Base-by-base conservation (phyloP, 208 protist genomes). In the Crithidia fasciculata region DNA sequence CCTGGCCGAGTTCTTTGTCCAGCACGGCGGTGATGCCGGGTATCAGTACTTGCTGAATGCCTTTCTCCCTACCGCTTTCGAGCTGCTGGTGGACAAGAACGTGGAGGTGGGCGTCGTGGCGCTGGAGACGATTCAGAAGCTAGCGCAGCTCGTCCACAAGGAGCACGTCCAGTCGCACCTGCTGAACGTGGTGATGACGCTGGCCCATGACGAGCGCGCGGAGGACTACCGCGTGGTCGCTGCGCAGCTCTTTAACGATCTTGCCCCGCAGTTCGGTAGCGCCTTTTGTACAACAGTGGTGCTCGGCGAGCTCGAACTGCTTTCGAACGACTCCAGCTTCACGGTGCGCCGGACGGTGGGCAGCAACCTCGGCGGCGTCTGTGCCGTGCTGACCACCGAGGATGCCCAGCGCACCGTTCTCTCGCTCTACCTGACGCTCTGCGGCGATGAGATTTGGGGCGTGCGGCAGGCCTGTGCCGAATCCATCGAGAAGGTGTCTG, bases 381-480 rank as follows among this genome's bases (percentile, higher is more conserved):
- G 85, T 63, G 79, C 83, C 12, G 82, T 93, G 5, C 81, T 88
- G 52, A 66, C 77, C 72, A 88, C 76, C 16, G 76, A 81, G 44
- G 81, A 78, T 50, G 85, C 89, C 8, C 85, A 91, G 44, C 79
- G 82, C 19, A 78, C 77, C 28, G 77, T 98, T 13, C 72, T 98
- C 40, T 87, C 90, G 39, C 74, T 98, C 10, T 99, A 93, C 74
- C 47, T 97, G 2, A 87, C 69, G 15, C 87, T 99, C 41, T 98
- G 92, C 67, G 74, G 86, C n/a, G 98, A 99, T 75, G 96, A 99
- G 54, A 96, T 98, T 9, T 98, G 96, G 96, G 96, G 96, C 16
- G 97, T 99, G 40, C 95, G 98, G 7, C 97, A 98, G 84, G 96
- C 95, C 8, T 98, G 96, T 72, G 93, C 90, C 10, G 95, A 98